Evolutionary conservation across 805 yeast species (phyloP), one percentile per base, ranked within the genome.

Genomic region (Lipomyces mesembrius): DNA sequence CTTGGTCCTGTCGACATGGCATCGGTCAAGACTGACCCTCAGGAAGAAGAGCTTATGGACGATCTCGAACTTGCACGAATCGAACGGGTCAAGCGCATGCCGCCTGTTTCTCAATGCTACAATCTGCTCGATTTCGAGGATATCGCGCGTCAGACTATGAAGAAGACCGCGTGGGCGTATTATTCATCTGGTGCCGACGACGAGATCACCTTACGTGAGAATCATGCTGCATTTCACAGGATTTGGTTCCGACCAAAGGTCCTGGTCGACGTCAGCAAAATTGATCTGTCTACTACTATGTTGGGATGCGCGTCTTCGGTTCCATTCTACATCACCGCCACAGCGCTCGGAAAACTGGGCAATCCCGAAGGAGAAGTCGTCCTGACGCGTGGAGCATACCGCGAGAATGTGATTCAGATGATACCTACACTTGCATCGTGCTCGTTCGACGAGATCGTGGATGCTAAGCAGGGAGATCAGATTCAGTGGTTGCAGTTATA

Each of bases 101-200:
- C 98, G 1, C 87, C 87, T 17, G 75, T 94, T 52, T 81, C 85
- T 7, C 87, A 86, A 73, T 83, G 93, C 66, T 86, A 87, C 75
- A 94, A 95, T 74, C 73, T 91, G 67, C 88, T 87, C 73, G 98
- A 94, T 77, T 92, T 94, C 75, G 98, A 94, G 77, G 84, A 85
- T 73, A 86, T 94, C 57, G 98, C 98, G 2, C 83, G 91, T 60
- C 84, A 87, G 67, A 89, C 91, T 43, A 81, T 94, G 82, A 84
- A 91, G 37, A 87, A 85, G 63, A 84, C 85, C 39, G 98, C 95
- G 0, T 91, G 98, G 96, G 95, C 95, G 14, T 94, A 94, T 78
- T 94, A 92, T 76, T 89, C 96, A 3, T 86, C 92, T 46, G 98
- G 94, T 9, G 84, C 97, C 20, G 98, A 94, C 78, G 98, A 94